Evolutionary conservation across 108 stramenopile species (phyloP), one percentile per base, ranked within the genome.

Genomic region (Cyclostephanos invisitatus): DNA sequence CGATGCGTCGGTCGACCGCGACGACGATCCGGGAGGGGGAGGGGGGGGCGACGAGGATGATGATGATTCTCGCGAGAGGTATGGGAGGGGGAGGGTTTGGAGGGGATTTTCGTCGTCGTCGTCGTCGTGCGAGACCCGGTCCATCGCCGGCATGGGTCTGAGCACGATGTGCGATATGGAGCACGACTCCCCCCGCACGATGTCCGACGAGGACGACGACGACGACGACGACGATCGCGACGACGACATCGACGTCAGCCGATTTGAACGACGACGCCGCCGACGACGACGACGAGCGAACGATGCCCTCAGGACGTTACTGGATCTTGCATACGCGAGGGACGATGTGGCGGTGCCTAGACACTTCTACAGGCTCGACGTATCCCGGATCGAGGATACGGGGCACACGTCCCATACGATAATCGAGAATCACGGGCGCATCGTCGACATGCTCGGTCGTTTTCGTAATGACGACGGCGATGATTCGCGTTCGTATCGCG

Each of bases 71-170:
- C n/a, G n/a, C n/a, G n/a, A 32, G 32, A 4, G 32, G 4, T 22
- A 38, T 49, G 68, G 57, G 57, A 78, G 10, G 77, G 68, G 8
- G 40, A 8, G 32, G 32, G n/a, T n/a, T n/a, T 4, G 32, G 32
- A 4, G 44, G 73, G 56, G 57, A 77, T 15, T 71, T 73, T n/a
- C n/a, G n/a, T n/a, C n/a, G n/a, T n/a, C 32, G 32, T 32, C 32
- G 4, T 32, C 32, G 32, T 32, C 32, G 32, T 68, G 68, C 66
- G 78, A 40, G 12, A 15, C 62, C 62, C 54, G 65, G 35, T 68
- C 78, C 35, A 49, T 83, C 49, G 83, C 82, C 12, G 85, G 85
- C 11, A 80, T 82, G 73, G 71, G 68, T 17, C 28, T 80, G 2
- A 42, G 11, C 0, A 40, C 48, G 21, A 27, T 57, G 5, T 78